Evolutionary conservation across 257 asterid genomes (phyloP).

Genomic region (Echium plantagineum): DNA sequence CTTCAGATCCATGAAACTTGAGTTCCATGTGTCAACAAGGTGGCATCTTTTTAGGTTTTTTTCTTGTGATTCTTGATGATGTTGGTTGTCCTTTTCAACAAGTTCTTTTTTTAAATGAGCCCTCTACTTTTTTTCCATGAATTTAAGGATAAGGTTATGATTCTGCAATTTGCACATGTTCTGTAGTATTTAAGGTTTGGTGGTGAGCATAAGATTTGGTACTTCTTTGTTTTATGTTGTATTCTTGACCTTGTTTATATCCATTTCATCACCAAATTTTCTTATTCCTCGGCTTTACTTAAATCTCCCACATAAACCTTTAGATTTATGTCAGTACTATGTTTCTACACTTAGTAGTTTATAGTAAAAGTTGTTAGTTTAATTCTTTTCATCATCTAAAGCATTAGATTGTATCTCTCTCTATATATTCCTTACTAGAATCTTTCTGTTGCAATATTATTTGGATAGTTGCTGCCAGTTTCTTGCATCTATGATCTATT

Average conservation of each 20-base stretch:
- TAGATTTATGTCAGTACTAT: constrained; percentile 7
- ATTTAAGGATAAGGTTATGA: constrained; percentile 40
- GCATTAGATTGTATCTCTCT: constrained; percentile 9
- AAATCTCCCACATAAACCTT: constrained; percentile 7
- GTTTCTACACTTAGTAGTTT: constrained; percentile 13
- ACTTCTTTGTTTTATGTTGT: constrained; percentile 20
- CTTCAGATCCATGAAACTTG: constrained; percentile 74
- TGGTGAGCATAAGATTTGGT: constrained; percentile 25
- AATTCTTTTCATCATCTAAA: constrained; percentile 14
- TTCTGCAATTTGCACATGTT: constrained; percentile 30
- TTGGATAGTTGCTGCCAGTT: constrained; percentile 3
- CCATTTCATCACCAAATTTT: constrained; percentile 28
- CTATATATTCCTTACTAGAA: constrained; percentile 8
- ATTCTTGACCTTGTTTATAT: constrained; percentile 16
- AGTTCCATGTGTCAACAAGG: constrained; percentile 43
- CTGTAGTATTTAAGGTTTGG: constrained; percentile 36
- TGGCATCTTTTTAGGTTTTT: constrained; percentile 33
- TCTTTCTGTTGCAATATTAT: constrained; percentile 8
- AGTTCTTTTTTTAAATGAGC: constrained; percentile 20
- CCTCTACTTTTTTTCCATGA: constrained; percentile 12
- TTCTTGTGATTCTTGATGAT: constrained; percentile 54
- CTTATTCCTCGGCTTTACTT: constrained; percentile 9
- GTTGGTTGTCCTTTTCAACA: constrained; percentile 20
- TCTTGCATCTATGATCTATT: not conserved
- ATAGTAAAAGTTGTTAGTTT: constrained; percentile 12